These are phyloP conservation scores for Trichoderma pleuroti DNA, from an alignment of 2,329 filamentous ascomycete genomes.

Conservation along the genomic window DNA sequence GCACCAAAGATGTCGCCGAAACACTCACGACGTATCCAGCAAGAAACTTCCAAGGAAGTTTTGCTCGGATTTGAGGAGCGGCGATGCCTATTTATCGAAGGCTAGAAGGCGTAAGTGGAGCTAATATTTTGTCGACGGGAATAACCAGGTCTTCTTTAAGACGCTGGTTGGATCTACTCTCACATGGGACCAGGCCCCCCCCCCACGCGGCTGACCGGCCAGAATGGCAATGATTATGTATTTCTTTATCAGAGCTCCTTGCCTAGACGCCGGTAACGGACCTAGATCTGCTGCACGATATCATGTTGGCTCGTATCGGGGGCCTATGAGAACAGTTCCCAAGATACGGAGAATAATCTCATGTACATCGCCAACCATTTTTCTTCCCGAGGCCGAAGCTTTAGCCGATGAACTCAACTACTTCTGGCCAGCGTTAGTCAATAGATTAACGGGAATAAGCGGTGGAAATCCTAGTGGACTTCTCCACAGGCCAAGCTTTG, in stretches of 20 bases:
- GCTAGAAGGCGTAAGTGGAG: conserved; percentile 6
- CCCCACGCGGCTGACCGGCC: conserved; percentile 1
- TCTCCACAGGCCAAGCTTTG: conserved; percentile 7
- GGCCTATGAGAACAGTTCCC: background rate
- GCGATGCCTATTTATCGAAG: conserved; percentile 5
- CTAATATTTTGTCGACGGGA: conserved; percentile 6
- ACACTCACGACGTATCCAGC: background rate
- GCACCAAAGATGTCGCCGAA: background rate
- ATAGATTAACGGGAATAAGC: conserved; percentile 14
- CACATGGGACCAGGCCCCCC: conserved; percentile 4
- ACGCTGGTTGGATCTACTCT: conserved; percentile 4
- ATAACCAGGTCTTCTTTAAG: conserved; percentile 6
- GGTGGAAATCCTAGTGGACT: background rate
- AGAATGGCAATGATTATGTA: background rate
- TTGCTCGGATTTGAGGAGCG: background rate
- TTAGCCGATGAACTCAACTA: background rate
- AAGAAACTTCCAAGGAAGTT: background rate
- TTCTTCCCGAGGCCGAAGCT: background rate
- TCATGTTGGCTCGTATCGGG: background rate
- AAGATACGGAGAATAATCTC: background rate
- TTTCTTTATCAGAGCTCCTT: background rate
- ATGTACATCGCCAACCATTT: background rate
- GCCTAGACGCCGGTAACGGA: background rate
- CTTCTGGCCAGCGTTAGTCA: background rate
- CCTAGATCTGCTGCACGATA: background rate